A percentile compares a stretch with the other conserved stretches of the same genome.
phyloP scores from a whole-genome alignment of 345 rosid species.

The Populus tremula region DNA sequence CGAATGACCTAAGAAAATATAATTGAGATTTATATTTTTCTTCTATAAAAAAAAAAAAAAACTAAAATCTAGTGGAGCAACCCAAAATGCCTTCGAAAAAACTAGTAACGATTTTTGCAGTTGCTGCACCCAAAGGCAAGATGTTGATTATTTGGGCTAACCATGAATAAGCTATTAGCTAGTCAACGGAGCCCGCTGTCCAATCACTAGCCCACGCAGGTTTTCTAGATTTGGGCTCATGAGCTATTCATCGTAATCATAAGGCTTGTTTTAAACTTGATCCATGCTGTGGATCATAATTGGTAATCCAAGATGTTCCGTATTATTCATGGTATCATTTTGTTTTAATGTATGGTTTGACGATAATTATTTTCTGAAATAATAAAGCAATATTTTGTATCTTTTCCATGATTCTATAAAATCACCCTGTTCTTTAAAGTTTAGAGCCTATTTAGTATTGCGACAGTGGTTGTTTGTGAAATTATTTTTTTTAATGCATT shows the following conservation, averaged over 20 bases:
- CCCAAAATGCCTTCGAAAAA: too few relatives aligned
- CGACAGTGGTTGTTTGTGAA: fast-evolving
- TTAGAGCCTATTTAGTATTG: fast-evolving
- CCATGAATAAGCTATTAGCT: neutral
- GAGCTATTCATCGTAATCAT: neutral
- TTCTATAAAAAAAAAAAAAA: too few relatives aligned
- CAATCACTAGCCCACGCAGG: neutral
- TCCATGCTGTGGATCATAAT: neutral
- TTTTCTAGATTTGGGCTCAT: neutral
- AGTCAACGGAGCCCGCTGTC: neutral
- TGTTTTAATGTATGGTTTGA: too few relatives aligned
- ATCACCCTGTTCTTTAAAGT: too few relatives aligned
- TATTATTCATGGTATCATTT: too few relatives aligned
- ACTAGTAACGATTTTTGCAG: too few relatives aligned
- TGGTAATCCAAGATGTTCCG: too few relatives aligned
- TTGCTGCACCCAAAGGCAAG: neutral
- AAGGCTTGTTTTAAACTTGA: neutral
- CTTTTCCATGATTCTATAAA: too few relatives aligned
- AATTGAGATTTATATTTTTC: too few relatives aligned
- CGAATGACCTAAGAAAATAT: neutral
- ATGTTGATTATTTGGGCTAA: neutral
- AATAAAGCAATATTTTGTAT: too few relatives aligned
- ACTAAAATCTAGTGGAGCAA: too few relatives aligned
- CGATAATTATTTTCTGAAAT: too few relatives aligned
- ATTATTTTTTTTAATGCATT: fast-evolving